These are phyloP conservation scores for Sungouiella blattae DNA, from an alignment of 805 yeast genomes.

Conservation along the genomic window DNA sequence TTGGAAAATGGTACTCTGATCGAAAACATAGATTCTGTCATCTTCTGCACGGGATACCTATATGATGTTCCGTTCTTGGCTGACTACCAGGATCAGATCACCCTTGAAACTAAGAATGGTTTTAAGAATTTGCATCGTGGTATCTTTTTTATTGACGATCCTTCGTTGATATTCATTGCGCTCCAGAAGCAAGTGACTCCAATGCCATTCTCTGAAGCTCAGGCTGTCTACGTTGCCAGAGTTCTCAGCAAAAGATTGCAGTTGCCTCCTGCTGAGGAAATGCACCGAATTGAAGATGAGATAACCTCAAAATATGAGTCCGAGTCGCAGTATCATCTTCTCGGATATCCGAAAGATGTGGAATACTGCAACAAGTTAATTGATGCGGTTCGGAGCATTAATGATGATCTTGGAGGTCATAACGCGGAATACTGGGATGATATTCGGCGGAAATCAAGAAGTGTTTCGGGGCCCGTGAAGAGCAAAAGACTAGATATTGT, in stretches of 20 bases:
- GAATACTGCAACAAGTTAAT: neutral
- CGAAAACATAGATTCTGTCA: neutral
- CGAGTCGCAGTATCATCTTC: neutral
- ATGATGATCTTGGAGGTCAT: neutral
- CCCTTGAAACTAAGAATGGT: neutral
- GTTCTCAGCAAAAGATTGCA: neutral
- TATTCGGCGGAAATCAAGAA: neutral
- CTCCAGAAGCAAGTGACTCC: neutral
- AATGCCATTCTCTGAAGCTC: neutral
- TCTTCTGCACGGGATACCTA: neutral
- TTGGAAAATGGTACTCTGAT: neutral
- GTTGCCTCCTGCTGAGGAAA: neutral
- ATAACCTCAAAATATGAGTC: neutral
- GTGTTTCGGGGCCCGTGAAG: neutral
- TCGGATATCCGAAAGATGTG: neutral
- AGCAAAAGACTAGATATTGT: neutral
- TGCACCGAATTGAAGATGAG: neutral
- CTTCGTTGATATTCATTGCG: neutral
- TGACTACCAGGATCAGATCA: neutral
- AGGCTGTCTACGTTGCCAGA: neutral
- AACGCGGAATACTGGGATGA: neutral
- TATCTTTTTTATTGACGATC: neutral
- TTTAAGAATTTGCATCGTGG: neutral
- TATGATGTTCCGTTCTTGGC: neutral
- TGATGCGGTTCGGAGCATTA: neutral